Base-by-base conservation (phyloP, 2,329 filamentous ascomycete genomes). In the Aspergillus spinulosporus region DNA sequence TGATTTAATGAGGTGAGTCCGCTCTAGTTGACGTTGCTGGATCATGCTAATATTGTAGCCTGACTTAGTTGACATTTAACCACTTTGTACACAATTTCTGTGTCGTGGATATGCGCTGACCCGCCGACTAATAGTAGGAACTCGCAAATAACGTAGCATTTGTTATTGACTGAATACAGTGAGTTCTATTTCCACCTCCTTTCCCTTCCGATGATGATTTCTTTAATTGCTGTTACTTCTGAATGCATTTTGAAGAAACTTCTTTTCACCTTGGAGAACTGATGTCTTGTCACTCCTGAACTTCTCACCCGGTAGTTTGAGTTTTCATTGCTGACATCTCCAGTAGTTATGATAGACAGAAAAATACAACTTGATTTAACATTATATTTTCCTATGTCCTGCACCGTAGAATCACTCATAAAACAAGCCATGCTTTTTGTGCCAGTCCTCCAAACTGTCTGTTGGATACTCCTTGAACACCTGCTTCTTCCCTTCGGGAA, bases 1-100 rank as follows among this genome's bases (percentile, higher is more conserved):
- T 86, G 84, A 86, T 86, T 85, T 85, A 86, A 85, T 85, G 83
- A 85, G 83, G 83, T 80, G 68, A 66, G 75, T 72, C 43, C 4
- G 9, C 14, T 46, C 29, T 48, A 45, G 29, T 39, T 9, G 11
- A 26, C 26, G 8, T 21, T 8, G 4, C 48, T 42, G 36, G 50
- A 57, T 46, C 49, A 46, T 62, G 68, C 74, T 78, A 67, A 77
- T 51, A 57, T 58, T 56, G 46, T 63, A 76, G 71, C 70, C 72
- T 75, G 72, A 75, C 63, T 67, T 64, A 71, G 72, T 74, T 75
- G 71, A 72, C 69, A 69, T 66, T 63, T 64, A 53, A 64, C 63
- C 54, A 63, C 26, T 36, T 53, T 26, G 46, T 54, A 56, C 59
- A 64, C 59, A 59, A 64, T 66, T 21, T 21, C 40, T 54, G 62